phyloP scores from a whole-genome alignment of 257 asterid species.

The Solanum chiquidenum region DNA sequence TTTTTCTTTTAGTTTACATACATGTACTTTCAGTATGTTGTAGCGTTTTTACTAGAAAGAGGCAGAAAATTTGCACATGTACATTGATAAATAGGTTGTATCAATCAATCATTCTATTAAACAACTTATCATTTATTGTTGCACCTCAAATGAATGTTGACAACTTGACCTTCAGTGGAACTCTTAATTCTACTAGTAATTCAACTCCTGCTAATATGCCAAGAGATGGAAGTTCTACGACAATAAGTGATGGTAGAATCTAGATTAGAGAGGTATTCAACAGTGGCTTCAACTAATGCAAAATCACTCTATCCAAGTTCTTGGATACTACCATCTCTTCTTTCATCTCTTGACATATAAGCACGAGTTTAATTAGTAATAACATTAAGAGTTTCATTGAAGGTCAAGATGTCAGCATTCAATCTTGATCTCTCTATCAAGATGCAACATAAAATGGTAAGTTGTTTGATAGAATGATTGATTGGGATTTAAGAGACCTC shows the following conservation, averaged over 20 bases:
- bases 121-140: too few relatives aligned
- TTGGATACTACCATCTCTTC: background rate
- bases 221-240: background rate
- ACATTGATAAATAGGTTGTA: background rate
- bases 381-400: background rate
- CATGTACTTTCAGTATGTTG: background rate
- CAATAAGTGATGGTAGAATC: background rate
- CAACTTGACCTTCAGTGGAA: background rate
- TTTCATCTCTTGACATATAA: too few relatives aligned
- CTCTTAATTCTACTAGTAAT: background rate
- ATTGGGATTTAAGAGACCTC: background rate
- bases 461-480: background rate
- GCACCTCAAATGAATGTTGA: background rate
- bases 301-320: background rate
- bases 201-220: background rate
- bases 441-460: background rate
- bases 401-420: background rate
- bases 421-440: background rate
- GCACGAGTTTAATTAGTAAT: too few relatives aligned
- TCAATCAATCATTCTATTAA: background rate
- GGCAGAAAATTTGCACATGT: background rate
- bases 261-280: background rate
- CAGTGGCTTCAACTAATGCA: background rate
- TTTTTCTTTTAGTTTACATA: too few relatives aligned
- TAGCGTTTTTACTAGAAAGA: background rate